phyloP scores from a whole-genome alignment of 441 rosid genomes.

The Syzygium syzygioides region DNA sequence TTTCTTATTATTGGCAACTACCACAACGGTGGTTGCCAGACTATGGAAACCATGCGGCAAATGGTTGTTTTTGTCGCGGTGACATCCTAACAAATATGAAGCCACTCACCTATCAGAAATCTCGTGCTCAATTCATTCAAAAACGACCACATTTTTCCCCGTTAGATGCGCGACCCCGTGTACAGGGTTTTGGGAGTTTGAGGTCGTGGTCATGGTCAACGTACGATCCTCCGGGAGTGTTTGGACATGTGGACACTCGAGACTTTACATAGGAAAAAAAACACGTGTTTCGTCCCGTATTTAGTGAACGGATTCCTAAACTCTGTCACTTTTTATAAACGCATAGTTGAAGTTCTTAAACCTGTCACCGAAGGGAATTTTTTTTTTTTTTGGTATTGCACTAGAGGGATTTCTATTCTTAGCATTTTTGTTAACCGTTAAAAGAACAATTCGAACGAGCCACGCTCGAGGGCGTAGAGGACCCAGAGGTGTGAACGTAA shows the following conservation, averaged over 20 bases:
- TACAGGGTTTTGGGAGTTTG: too few relatives aligned
- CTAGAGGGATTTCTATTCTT: neutral
- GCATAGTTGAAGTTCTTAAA: neutral
- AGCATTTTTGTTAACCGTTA: neutral
- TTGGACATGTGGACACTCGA: neutral
- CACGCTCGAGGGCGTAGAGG: neutral
- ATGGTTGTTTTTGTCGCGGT: neutral
- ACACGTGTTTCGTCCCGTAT: neutral
- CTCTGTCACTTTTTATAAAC: neutral
- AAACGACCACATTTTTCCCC: neutral
- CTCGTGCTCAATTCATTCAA: neutral
- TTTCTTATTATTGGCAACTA: neutral
- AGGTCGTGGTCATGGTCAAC: too few relatives aligned
- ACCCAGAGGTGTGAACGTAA: neutral
- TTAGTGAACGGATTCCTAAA: neutral
- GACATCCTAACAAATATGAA: neutral
- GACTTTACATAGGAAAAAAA: neutral
- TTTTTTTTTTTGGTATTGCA: too few relatives aligned
- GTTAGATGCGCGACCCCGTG: neutral
- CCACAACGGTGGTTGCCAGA: neutral
- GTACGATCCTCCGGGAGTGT: neutral
- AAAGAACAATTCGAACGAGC: neutral
- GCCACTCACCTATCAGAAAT: neutral
- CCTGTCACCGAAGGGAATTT: neutral
- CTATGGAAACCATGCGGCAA: neutral